Evolutionary conservation across 306 rosid genomes (phyloP).

Genomic region (Prunus dulcis): DNA sequence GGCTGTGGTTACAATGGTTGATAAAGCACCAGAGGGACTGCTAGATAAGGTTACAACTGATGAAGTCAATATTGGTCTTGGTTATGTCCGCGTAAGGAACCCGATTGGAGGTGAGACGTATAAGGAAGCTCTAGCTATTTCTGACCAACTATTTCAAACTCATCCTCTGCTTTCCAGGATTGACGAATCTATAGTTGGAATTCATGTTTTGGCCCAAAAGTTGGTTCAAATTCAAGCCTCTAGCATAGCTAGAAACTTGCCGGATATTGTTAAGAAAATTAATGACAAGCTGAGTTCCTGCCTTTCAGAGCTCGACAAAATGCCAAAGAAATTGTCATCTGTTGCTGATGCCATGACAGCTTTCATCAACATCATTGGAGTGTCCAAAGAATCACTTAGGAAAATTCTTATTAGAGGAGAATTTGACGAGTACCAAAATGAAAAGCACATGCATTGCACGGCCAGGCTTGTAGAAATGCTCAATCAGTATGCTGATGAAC

Average conservation of each 20-base stretch:
- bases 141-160: too few species aligned
- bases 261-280: neutral
- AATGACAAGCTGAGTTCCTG: neutral
- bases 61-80: too few species aligned
- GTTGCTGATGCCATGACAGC: neutral
- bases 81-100: too few species aligned
- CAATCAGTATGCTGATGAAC: neutral
- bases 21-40: too few species aligned
- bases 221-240: neutral
- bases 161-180: too few species aligned
- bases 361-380: neutral
- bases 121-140: too few species aligned
- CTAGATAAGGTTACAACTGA: too few species aligned
- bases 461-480: slow-evolving; percentile 38
- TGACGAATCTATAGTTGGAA: neutral
- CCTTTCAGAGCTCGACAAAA: neutral
- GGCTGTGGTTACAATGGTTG: too few species aligned
- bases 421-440: slow-evolving; percentile 26
- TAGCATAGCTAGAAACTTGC: neutral
- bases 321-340: neutral
- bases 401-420: slow-evolving; percentile 34
- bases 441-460: slow-evolving; percentile 35
- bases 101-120: too few species aligned
- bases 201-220: neutral
- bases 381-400: neutral